These are phyloP conservation scores for Ilyonectria mors-panacis DNA, from an alignment of 2,329 filamentous ascomycete genomes.

Conservation along the genomic window DNA sequence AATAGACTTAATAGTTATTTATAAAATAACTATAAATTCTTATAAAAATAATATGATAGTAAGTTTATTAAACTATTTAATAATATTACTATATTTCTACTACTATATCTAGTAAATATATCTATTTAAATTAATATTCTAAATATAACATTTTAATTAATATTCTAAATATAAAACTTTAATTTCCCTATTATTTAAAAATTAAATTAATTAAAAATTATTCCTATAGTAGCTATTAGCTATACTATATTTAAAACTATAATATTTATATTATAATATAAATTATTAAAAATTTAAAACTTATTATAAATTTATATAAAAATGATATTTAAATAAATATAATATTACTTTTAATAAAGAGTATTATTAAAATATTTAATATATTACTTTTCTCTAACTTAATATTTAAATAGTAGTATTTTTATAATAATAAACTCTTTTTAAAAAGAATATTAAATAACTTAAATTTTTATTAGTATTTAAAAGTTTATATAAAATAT, in stretches of 20 bases:
- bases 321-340: neutral
- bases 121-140: neutral
- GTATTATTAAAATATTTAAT: neutral
- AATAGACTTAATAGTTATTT: neutral
- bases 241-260: too few relatives aligned
- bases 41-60: too few relatives aligned
- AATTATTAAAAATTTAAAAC: neutral
- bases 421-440: too few relatives aligned
- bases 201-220: neutral
- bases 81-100: neutral
- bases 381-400: too few relatives aligned
- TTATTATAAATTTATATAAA: neutral
- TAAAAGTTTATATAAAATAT: too few relatives aligned
- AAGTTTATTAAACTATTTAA: neutral
- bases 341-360: neutral
- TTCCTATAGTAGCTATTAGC: too few relatives aligned
- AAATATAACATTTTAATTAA: constrained; percentile 3
- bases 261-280: neutral
- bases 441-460: too few relatives aligned
- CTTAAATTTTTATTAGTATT: too few relatives aligned
- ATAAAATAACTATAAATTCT: neutral
- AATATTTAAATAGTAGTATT: too few relatives aligned
- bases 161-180: constrained; percentile 2
- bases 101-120: neutral
- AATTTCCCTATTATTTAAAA: neutral